These are phyloP conservation scores for Wickerhamiella siamensis DNA, from an alignment of 805 yeast species.

Conservation along the genomic window DNA sequence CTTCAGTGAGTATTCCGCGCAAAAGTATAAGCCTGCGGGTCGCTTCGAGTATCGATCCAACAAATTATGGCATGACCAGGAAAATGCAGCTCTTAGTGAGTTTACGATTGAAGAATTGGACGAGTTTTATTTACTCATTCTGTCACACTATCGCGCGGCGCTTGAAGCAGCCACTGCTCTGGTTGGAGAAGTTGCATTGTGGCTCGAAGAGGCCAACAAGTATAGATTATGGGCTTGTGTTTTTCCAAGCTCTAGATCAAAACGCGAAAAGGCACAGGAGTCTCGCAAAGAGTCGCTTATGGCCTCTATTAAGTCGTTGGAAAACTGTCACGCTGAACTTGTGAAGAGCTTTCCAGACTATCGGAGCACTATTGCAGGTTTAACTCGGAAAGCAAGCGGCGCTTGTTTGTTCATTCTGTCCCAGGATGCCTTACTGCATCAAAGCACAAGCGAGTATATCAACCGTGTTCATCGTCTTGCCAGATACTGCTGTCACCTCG, in stretches of 20 bases:
- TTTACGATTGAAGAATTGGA: slow-evolving; percentile 8
- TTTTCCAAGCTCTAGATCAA: slow-evolving; percentile 3
- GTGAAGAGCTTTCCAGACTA: background rate
- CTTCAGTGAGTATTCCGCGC: background rate
- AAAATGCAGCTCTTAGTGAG: background rate
- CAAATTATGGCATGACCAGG: background rate
- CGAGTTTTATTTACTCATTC: slow-evolving; percentile 5
- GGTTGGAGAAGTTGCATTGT: slow-evolving; percentile 7
- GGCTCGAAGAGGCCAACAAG: slow-evolving; percentile 18
- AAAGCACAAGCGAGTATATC: slow-evolving; percentile 9
- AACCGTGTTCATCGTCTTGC: slow-evolving; percentile 11
- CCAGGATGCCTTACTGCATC: slow-evolving; percentile 13
- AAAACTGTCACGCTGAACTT: slow-evolving; percentile 4
- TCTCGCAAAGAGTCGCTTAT: slow-evolving; percentile 4
- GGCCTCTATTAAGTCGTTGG: slow-evolving; percentile 6
- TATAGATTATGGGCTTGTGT: slow-evolving; percentile 12
- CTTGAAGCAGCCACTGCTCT: slow-evolving; percentile 10
- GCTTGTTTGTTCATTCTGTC: slow-evolving; percentile 5
- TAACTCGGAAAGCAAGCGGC: background rate
- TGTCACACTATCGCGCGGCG: slow-evolving; percentile 8
- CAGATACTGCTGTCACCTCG: slow-evolving; percentile 11
- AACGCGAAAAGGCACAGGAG: slow-evolving; percentile 6
- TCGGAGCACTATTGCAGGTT: background rate
- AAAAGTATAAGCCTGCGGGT: slow-evolving; percentile 11
- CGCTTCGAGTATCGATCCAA: slow-evolving; percentile 5